Evolutionary conservation across 768 basidiomycete species (phyloP).

Genomic region (Mycena epipterygia): DNA sequence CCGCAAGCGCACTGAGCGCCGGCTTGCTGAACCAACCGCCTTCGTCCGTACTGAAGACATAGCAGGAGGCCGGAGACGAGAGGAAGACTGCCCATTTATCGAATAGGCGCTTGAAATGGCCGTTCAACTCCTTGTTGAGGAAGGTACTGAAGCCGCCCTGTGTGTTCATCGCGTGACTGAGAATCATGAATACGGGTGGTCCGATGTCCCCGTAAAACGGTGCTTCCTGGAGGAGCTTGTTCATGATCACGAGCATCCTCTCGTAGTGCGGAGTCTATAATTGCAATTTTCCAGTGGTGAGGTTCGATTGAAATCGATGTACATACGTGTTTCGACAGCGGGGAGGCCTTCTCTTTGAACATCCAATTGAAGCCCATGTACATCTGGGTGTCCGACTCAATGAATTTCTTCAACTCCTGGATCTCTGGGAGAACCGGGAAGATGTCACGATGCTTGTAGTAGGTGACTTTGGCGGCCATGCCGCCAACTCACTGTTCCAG

Average conservation of each 20-base stretch:
- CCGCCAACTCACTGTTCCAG: background rate
- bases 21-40: slow-evolving; percentile 12
- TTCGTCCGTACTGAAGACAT: background rate
- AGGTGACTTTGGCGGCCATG: background rate
- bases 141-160: slow-evolving; percentile 6
- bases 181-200: background rate
- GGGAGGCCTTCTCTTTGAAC: background rate
- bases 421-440: slow-evolving; percentile 4
- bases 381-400: background rate
- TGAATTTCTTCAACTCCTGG: slow-evolving; percentile 1
- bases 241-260: background rate
- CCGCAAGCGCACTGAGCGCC: background rate
- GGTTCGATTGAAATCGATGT: background rate
- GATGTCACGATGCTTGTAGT: slow-evolving; percentile 1
- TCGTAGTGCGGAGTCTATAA: background rate
- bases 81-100: slow-evolving; percentile 3
- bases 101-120: background rate
- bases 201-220: background rate
- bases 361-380: slow-evolving; percentile 9
- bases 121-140: slow-evolving; percentile 7
- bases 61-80: background rate
- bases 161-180: slow-evolving; percentile 5
- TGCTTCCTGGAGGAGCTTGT: background rate
- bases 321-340: background rate
- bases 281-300: background rate